These are phyloP conservation scores for Acacia acuminata DNA, from an alignment of 306 rosid species.

Conservation along the genomic window DNA sequence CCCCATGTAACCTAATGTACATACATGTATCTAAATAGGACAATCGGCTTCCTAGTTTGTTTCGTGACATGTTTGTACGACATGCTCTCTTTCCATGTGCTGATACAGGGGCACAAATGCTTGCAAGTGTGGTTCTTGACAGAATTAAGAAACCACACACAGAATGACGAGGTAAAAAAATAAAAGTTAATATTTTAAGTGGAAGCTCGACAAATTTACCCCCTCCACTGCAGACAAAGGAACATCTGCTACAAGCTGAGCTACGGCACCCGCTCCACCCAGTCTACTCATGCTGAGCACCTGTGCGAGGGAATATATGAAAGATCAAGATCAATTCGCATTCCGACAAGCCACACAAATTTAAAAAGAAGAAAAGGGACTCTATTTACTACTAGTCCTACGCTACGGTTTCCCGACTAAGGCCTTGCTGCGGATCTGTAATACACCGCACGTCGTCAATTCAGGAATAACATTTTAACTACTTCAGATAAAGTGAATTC, in stretches of 20 bases:
- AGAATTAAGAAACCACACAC: neutral
- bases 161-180: neutral
- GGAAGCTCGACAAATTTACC: neutral
- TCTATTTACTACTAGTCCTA: neutral
- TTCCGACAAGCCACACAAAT: neutral
- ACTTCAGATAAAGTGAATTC: slow-evolving; percentile 8
- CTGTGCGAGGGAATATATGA: slow-evolving; percentile 44
- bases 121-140: slow-evolving; percentile 1
- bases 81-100: neutral
- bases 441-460: slow-evolving; percentile 29
- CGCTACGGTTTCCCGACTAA: slow-evolving; percentile 18
- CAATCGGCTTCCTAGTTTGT: neutral
- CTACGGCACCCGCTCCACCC: slow-evolving; percentile 97
- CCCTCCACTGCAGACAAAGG: slow-evolving; percentile 66
- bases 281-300: slow-evolving; percentile 97
- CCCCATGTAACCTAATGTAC: neutral
- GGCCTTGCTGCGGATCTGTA: slow-evolving; percentile 22
- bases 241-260: slow-evolving; percentile 97
- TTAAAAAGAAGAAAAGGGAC: neutral
- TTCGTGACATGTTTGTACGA: neutral
- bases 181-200: neutral
- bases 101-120: neutral
- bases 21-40: neutral
- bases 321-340: slow-evolving; percentile 23
- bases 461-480: slow-evolving; percentile 39